Evolutionary conservation across 2,329 filamentous ascomycete genomes (phyloP), one percentile per base, ranked within the genome.

Genomic region (Fusarium anthophilum): DNA sequence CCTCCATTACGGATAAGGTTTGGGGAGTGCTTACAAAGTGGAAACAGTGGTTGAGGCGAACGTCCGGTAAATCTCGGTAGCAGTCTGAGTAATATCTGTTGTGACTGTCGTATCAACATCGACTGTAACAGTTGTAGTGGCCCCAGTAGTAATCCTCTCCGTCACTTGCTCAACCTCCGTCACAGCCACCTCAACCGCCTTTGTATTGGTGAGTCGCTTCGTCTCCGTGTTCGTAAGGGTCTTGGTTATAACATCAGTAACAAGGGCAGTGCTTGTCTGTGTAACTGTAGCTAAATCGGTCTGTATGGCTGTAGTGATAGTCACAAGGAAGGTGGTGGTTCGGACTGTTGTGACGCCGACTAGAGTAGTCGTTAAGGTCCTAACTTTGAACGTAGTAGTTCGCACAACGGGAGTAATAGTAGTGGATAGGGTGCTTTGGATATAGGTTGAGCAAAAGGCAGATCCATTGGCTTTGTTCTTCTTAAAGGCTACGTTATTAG

Each of bases 1-100:
- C 3, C 6, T 8, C 17, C 3, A 3, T 22, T 13, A 3, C 6
- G 2, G 28, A 13, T 20, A 6, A 22, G 8, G 2, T 3, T 35
- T 35, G 10, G 14, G 43, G 5, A 20, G 12, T 18, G 15, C 48
- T 55, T 7, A 44, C 58, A 53, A 30, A 30, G 37, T 44, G 11
- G n/a, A 10, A 24, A n/a, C 4, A 5, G 38, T 56, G 10, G 28
- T 24, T 11, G 38, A 35, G 7, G 32, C 32, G 32, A 35, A 35
- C 7, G 32, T 35, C 3, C 32, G 32, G 32, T 35, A 35, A 35
- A 15, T 35, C 32, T 35, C 14, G 14, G 38, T 35, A 0, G 35
- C 4, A 41, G 38, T 14, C 5, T 30, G 17, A 5, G 60, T 48
- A 0, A 58, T 17, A 30, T 15, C 26, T 1, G 35, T 14, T 22